Conservation (phyloP, 305 asterid genomes). For the Fraxinus nigra region DNA sequence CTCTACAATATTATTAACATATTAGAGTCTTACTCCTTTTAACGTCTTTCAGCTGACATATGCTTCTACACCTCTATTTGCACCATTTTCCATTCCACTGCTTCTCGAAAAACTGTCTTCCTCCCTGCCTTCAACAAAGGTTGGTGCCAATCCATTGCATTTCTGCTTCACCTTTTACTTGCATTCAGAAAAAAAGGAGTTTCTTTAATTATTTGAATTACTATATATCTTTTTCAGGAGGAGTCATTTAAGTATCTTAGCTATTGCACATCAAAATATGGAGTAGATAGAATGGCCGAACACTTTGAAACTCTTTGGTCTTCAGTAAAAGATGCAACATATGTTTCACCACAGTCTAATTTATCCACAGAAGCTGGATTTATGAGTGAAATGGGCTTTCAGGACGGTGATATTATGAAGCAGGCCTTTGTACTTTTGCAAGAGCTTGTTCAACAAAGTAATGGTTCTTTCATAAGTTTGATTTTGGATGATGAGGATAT, state of each 20-base stretch:
- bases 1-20: not conserved
- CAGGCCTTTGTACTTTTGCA: slow-evolving; percentile 72
- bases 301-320: slow-evolving; percentile 75
- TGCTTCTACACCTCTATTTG: slow-evolving; percentile 83
- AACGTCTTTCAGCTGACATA: slow-evolving; percentile 72
- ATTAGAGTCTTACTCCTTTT: slow-evolving; percentile 31
- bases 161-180: slow-evolving; percentile 21
- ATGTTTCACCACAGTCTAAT: slow-evolving; percentile 57
- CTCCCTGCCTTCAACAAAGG: slow-evolving; percentile 85
- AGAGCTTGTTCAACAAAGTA: slow-evolving; percentile 47
- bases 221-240: slow-evolving; percentile 50
- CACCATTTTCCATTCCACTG: slow-evolving; percentile 74
- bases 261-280: slow-evolving; percentile 66
- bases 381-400: slow-evolving; percentile 54
- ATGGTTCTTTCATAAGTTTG: slow-evolving; percentile 48
- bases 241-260: slow-evolving; percentile 81
- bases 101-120: slow-evolving; percentile 88
- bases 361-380: slow-evolving; percentile 44
- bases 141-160: slow-evolving; percentile 32
- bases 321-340: slow-evolving; percentile 60
- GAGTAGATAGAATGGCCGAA: slow-evolving; percentile 66
- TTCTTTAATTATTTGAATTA: slow-evolving; percentile 16
- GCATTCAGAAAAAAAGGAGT: not conserved
- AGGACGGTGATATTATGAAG: slow-evolving; percentile 60
- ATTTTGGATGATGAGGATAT: slow-evolving; percentile 69